Base-by-base conservation (phyloP, 768 basidiomycete species). In the Coprinopsis marcescibilis region DNA sequence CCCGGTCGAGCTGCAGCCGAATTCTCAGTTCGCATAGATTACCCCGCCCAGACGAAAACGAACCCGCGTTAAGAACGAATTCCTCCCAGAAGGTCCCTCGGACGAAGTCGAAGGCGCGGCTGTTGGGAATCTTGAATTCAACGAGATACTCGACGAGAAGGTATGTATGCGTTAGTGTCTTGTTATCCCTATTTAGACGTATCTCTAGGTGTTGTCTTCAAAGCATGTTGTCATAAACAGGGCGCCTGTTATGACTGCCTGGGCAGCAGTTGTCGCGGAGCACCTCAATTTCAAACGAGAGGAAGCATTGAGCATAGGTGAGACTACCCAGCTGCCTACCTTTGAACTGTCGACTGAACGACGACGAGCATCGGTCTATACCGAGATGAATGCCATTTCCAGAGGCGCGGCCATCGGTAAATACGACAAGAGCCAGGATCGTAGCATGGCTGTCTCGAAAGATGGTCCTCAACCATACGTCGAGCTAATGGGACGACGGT, bases 191-290 rank as follows among this genome's bases (percentile, higher is more conserved):
- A 39, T 43, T 46, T 15, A 45, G 44, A 19, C 11, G 46, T 40
- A 33, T 43, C 30, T n/a, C 3, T 49, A 91, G 88, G 61, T 71
- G 6, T 70, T 96, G 34, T 69, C 62, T 51, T 64, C 62, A 15
- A 84, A 89, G 53, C 72, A 69, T 6, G 72, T 79, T 15, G 73
- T 90, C 15, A 75, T 89, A 36, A 98, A 98, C 63, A 82, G 95
- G 19, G 94, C 95, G 1, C 95, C 95, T 0, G 73, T 97, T 36
- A 89, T 97, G 88, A 92, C 84, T 46, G 91, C 87, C 1, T 98
- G 95, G 95, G 81, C 90, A 2, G 86, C 76, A 43, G 65, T 90
- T 26, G 89, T 97, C 21, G 86, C 89, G 3, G 89, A 91, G 55
- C 74, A 82, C 30, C 71, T 96, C 52, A 89, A 92, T 2, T 98